Conservation (phyloP, 2,329 filamentous ascomycete genomes). For the Sporothrix inflata region DNA sequence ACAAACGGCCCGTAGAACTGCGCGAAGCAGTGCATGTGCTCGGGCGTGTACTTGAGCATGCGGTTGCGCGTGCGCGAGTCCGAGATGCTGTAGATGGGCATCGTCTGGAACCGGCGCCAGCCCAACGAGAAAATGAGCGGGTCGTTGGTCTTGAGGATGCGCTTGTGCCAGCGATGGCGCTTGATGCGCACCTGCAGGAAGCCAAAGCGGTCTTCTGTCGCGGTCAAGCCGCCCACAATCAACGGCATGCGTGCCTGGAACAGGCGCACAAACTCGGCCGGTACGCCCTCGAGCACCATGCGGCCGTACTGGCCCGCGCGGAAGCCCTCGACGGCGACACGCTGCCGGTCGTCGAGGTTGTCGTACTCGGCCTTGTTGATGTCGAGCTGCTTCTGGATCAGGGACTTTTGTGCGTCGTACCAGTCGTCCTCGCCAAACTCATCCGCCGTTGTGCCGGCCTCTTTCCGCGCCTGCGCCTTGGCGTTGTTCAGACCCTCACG, state of each 20-base stretch:
- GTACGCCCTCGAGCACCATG: conserved; percentile 85
- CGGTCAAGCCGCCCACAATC: conserved; percentile 85
- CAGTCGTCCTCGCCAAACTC: conserved; percentile 97
- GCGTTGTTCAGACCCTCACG: conserved; percentile 93
- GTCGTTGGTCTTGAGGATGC: conserved; percentile 97
- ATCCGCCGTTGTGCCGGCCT: conserved; percentile 62
- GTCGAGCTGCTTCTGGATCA: conserved; percentile 91
- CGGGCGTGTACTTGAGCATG: conserved; percentile 98
- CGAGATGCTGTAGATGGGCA: conserved; percentile 92
- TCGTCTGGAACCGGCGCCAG: conserved; percentile 91
- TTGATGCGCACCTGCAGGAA: conserved; percentile 97
- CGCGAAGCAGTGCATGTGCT: conserved; percentile 98
- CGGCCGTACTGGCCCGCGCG: conserved; percentile 91
- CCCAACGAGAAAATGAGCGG: conserved; percentile 96
- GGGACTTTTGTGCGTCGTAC: conserved; percentile 96
- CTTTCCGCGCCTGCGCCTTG: conserved; percentile 74
- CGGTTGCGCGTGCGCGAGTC: conserved; percentile 92
- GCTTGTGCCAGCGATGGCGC: conserved; percentile 97
- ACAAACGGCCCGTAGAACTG: conserved; percentile 95
- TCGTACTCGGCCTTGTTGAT: conserved; percentile 97
- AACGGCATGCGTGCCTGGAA: conserved; percentile 85
- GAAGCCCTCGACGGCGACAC: conserved; percentile 84
- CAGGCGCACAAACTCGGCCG: conserved; percentile 82
- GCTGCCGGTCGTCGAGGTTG: conserved; percentile 79
- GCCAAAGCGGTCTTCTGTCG: conserved; percentile 94